phyloP scores from a whole-genome alignment of 352 stramenopile genomes.

The Pythium phragmitis region DNA sequence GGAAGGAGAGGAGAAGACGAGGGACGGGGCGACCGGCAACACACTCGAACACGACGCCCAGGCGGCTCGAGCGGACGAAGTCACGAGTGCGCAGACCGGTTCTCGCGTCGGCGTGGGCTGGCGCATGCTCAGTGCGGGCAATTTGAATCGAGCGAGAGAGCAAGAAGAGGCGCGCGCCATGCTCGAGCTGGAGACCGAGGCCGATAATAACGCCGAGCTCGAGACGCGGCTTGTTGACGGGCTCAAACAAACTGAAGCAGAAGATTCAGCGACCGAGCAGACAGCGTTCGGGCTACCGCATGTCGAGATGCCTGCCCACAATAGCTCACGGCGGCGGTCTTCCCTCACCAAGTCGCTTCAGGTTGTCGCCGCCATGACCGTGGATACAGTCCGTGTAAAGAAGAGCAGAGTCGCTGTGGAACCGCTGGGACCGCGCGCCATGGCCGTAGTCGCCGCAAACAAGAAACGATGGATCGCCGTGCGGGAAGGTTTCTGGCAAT shows the following conservation, averaged over 20 bases:
- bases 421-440: neutral
- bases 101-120: neutral
- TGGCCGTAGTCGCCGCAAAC: neutral
- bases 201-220: neutral
- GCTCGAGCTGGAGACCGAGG: conserved; percentile 16
- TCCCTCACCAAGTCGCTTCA: conserved; percentile 13
- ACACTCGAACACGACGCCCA: too few species aligned
- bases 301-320: conserved; percentile 3
- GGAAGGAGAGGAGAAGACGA: too few species aligned
- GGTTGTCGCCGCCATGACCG: neutral
- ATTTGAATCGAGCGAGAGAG: conserved; percentile 2
- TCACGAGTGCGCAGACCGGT: neutral
- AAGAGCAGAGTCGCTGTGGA: neutral
- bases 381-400: neutral
- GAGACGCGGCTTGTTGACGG: conserved; percentile 6
- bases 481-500: neutral
- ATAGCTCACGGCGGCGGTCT: neutral
- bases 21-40: too few species aligned
- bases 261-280: conserved; percentile 8
- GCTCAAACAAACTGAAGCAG: conserved; percentile 18
- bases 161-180: conserved; percentile 5
- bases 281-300: conserved; percentile 16
- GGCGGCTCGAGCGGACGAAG: too few species aligned
- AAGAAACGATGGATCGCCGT: neutral
- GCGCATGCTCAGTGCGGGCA: conserved; percentile 6